Evolutionary conservation across 2,329 filamentous ascomycete species (phyloP).

Genomic region (Hymenoscyphus scutula): DNA sequence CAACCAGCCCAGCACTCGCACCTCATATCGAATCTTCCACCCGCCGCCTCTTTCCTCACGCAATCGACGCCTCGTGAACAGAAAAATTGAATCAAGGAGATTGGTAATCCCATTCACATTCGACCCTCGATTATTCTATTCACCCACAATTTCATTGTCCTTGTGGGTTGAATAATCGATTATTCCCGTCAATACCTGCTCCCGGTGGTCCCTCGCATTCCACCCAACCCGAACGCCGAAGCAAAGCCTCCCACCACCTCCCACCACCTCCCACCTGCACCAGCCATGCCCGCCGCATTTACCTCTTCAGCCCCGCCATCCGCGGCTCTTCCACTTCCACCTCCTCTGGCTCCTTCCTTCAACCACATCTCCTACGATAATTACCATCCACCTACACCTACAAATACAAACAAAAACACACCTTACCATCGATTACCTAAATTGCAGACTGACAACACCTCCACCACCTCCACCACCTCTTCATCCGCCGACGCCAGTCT

Average conservation of each 20-base stretch:
- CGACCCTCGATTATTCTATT: background rate
- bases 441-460: conserved; percentile 16
- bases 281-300: background rate
- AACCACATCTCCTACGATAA: conserved; percentile 15
- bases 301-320: background rate
- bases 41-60: background rate
- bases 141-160: background rate
- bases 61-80: background rate
- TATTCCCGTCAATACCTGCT: background rate
- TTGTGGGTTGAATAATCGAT: background rate
- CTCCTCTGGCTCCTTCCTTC: conserved; percentile 9
- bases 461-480: conserved; percentile 14
- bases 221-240: background rate
- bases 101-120: conserved; percentile 1
- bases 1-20: too few relatives aligned
- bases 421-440: conserved; percentile 12
- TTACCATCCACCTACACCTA: conserved; percentile 9
- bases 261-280: too few relatives aligned
- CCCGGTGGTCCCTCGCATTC: background rate
- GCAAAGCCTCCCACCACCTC: too few relatives aligned
- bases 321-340: too few relatives aligned
- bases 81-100: background rate
- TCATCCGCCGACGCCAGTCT: conserved; percentile 20
- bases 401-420: too few relatives aligned
- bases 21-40: background rate